These are phyloP conservation scores for Euryodendron excelsum DNA, from an alignment of 148 eudicot species.

Conservation along the genomic window DNA sequence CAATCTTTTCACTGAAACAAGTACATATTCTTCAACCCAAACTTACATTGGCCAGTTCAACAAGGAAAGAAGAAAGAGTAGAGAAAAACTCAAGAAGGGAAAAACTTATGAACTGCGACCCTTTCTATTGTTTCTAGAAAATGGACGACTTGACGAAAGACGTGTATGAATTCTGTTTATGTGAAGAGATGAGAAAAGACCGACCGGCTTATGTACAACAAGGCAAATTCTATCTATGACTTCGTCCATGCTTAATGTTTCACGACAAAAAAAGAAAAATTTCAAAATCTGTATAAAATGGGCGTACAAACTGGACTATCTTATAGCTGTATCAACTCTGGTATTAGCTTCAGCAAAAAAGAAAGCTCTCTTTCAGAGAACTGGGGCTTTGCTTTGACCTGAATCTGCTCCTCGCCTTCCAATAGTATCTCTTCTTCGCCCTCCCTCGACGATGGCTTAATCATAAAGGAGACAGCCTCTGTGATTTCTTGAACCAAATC, in stretches of 20 bases:
- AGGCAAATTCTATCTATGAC: neutral
- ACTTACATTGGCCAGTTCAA: too few species aligned
- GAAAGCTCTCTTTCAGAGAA: constrained; percentile 48
- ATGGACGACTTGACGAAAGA: too few species aligned
- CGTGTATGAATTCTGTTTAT: too few species aligned
- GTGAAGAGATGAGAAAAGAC: neutral
- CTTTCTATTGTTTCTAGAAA: too few species aligned
- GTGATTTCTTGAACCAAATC: constrained; percentile 68
- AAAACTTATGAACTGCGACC: too few species aligned
- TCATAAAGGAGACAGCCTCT: constrained; percentile 48
- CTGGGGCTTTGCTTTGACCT: constrained; percentile 28
- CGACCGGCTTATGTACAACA: neutral
- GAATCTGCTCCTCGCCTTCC: constrained; percentile 21
- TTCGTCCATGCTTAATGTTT: neutral
- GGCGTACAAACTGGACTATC: neutral
- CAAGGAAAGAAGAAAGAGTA: too few species aligned
- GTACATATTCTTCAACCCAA: too few species aligned
- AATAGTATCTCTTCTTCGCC: constrained; percentile 18
- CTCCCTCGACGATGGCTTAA: constrained; percentile 16
- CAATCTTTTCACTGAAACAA: too few species aligned
- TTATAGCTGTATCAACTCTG: constrained; percentile 45
- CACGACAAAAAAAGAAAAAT: neutral
- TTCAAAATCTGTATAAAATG: neutral
- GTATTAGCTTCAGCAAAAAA: constrained; percentile 53
- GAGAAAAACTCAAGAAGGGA: too few species aligned